phyloP scores from a whole-genome alignment of 1,139 yeast genomes.

The Blastobotrys raffinosifermentans region DNA sequence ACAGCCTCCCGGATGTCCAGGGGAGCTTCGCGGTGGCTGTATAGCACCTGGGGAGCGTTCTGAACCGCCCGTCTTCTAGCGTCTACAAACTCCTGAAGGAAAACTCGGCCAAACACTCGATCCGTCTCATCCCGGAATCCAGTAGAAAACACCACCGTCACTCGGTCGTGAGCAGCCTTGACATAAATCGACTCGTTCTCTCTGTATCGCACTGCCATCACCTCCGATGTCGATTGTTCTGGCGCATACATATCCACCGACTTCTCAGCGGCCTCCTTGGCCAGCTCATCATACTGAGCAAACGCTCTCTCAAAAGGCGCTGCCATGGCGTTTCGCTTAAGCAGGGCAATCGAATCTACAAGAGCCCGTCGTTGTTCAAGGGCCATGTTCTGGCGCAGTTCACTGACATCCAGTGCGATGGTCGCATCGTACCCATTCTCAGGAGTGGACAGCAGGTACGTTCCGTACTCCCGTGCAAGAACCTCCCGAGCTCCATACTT shows the following conservation, averaged over 20 bases:
- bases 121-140: conserved; percentile 96
- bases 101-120: conserved; percentile 89
- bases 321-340: conserved; percentile 84
- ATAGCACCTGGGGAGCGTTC: conserved; percentile 96
- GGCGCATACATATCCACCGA: conserved; percentile 47
- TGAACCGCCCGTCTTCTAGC: conserved; percentile 95
- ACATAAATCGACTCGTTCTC: conserved; percentile 90
- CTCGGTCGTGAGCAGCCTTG: conserved; percentile 91
- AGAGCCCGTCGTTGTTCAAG: conserved; percentile 45
- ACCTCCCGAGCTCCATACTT: conserved; percentile 52
- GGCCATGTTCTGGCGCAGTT: conserved; percentile 32
- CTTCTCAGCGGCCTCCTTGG: conserved; percentile 43
- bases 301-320: conserved; percentile 92
- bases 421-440: conserved; percentile 86
- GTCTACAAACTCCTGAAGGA: conserved; percentile 94
- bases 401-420: conserved; percentile 56
- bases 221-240: conserved; percentile 48
- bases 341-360: conserved; percentile 59
- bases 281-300: conserved; percentile 62
- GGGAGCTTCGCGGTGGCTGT: conserved; percentile 88
- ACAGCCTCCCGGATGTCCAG: conserved; percentile 57
- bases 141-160: conserved; percentile 92
- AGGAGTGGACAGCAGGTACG: conserved; percentile 36
- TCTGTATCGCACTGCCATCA: conserved; percentile 77
- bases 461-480: conserved; percentile 40